Evolutionary conservation across 2,329 filamentous ascomycete species (phyloP).

Genomic region (Rutstroemia sydowiana): DNA sequence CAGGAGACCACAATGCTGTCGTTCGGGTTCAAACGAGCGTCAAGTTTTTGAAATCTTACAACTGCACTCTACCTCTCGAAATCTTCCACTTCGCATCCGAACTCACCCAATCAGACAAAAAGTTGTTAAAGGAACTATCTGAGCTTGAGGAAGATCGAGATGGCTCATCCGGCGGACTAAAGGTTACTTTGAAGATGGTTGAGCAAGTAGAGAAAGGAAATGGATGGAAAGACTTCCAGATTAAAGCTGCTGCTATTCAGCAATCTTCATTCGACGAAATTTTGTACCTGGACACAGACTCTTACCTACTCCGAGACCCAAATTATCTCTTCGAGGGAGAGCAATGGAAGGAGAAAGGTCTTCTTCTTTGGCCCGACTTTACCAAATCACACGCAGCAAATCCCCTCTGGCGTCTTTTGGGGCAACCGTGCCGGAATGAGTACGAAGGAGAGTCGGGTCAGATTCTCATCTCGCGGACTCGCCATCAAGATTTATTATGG

Average conservation of each 20-base stretch:
- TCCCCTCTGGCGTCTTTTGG: slow-evolving; percentile 16
- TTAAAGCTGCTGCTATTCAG: slow-evolving; percentile 18
- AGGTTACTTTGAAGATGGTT: slow-evolving; percentile 13
- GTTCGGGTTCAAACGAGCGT: slow-evolving; percentile 17
- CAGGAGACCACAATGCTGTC: slow-evolving; percentile 12
- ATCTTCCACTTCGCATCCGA: slow-evolving; percentile 19
- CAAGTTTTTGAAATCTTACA: slow-evolving; percentile 16
- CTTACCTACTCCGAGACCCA: slow-evolving; percentile 14
- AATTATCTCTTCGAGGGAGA: slow-evolving; percentile 15
- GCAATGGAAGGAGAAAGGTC: slow-evolving; percentile 15
- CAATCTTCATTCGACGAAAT: slow-evolving; percentile 19
- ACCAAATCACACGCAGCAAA: slow-evolving; percentile 18
- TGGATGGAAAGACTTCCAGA: slow-evolving; percentile 18
- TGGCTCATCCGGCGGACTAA: not conserved
- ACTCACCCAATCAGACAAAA: slow-evolving; percentile 11
- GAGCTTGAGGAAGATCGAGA: slow-evolving; percentile 1
- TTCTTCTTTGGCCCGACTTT: slow-evolving; percentile 18
- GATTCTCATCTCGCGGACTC: slow-evolving; percentile 13
- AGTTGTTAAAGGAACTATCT: slow-evolving; percentile 8
- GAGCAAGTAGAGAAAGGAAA: slow-evolving; percentile 14
- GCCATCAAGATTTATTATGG: slow-evolving; percentile 17
- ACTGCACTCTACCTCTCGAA: slow-evolving; percentile 18
- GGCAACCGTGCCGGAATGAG: slow-evolving; percentile 14
- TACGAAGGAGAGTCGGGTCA: slow-evolving; percentile 19
- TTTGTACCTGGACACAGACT: slow-evolving; percentile 18